A percentile compares a stretch with the other conserved stretches of the same genome.
Conservation (phyloP, 192 early-diverging fungal genomes). For the Coemansia sp. region DNA sequence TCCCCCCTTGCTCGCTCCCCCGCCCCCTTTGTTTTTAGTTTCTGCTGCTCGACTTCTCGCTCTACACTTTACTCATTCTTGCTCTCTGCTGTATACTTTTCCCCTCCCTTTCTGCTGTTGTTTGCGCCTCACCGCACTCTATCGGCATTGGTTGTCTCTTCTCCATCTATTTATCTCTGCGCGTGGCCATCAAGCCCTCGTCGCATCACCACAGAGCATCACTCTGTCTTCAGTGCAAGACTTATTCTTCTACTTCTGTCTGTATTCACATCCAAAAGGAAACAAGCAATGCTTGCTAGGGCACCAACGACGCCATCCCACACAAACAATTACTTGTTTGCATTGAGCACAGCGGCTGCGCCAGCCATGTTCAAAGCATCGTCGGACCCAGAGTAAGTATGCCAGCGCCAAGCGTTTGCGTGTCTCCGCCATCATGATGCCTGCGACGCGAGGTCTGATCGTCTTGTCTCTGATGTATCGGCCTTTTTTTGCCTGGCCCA, state of each 20-base stretch:
- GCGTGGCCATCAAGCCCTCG: too few relatives aligned
- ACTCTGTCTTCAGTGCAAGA: too few relatives aligned
- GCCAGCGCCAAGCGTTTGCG: not conserved
- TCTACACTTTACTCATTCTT: not conserved
- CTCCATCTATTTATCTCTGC: not conserved
- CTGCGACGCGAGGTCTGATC: not conserved
- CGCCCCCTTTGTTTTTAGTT: not conserved
- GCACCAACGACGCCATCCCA: not conserved
- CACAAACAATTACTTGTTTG: slow-evolving; percentile 3
- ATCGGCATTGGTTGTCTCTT: not conserved
- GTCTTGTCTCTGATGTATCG: slow-evolving; percentile 1
- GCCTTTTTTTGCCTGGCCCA: not conserved
- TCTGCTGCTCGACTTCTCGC: not conserved
- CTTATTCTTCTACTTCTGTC: too few relatives aligned
- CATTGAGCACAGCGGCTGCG: not conserved
- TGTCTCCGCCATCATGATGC: not conserved
- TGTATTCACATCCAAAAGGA: not conserved
- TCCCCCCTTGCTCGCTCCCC: not conserved
- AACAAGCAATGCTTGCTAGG: not conserved
- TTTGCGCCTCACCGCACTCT: slow-evolving; percentile 1
- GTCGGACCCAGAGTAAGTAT: not conserved
- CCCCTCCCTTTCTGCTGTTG: not conserved
- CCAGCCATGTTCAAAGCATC: not conserved
- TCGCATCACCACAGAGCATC: too few relatives aligned
- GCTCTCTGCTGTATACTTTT: not conserved